Percentiles rank a stretch among this genome's conserved stretches.
These are phyloP conservation scores for Rhizophora mangle DNA, from an alignment of 345 rosid species.

Conservation along the genomic window DNA sequence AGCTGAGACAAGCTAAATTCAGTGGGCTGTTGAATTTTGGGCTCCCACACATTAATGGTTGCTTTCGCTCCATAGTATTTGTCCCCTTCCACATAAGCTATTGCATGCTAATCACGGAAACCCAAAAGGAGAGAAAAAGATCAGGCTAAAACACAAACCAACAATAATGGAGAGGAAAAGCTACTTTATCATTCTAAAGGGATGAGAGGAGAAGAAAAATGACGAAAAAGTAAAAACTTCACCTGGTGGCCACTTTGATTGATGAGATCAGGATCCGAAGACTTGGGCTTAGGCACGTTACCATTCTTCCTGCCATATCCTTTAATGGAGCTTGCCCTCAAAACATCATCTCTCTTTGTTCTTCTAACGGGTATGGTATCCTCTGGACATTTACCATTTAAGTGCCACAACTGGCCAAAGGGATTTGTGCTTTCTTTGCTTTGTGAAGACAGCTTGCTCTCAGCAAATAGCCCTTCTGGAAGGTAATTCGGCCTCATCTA, in stretches of 20 bases:
- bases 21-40: conserved; percentile 51
- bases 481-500: conserved; percentile 81
- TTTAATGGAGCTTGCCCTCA: conserved; percentile 84
- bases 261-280: conserved; percentile 77
- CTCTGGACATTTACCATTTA: conserved; percentile 64
- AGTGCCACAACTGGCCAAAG: conserved; percentile 76
- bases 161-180: neutral
- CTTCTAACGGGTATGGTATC: conserved; percentile 88
- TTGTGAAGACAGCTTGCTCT: conserved; percentile 48
- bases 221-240: neutral
- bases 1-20: conserved; percentile 39
- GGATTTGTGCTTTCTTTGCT: conserved; percentile 46
- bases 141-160: conserved; percentile 12
- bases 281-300: conserved; percentile 65
- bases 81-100: conserved; percentile 89
- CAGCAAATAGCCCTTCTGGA: conserved; percentile 74
- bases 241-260: conserved; percentile 91
- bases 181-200: neutral
- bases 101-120: conserved; percentile 63
- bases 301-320: conserved; percentile 87
- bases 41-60: conserved; percentile 93
- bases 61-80: conserved; percentile 91
- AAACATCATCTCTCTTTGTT: conserved; percentile 70
- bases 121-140: conserved; percentile 17
- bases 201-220: neutral